phyloP scores from a whole-genome alignment of 179 eudicot genomes.

The Sideroxylon spinosum region DNA sequence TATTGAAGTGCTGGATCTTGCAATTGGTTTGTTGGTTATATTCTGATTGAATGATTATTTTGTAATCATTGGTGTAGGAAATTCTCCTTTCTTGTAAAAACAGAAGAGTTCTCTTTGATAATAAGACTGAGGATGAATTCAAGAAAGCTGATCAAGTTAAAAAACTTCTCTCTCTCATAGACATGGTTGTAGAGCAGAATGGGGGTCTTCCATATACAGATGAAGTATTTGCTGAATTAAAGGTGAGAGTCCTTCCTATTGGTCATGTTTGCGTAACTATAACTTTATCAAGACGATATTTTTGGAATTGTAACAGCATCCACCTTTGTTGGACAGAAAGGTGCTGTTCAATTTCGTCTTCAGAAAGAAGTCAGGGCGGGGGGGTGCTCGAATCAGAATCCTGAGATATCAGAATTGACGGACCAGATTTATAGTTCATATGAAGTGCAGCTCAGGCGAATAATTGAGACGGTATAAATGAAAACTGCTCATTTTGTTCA shows the following conservation, averaged over 20 bases:
- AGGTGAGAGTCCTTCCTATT: conserved; percentile 29
- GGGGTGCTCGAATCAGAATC: conserved; percentile 30
- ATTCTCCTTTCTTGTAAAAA: conserved; percentile 47
- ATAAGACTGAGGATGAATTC: conserved; percentile 45
- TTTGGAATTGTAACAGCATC: background rate
- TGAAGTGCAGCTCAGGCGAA: conserved; percentile 64
- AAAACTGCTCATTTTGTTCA: conserved; percentile 23
- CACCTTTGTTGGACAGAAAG: conserved; percentile 38
- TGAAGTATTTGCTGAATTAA: conserved; percentile 50
- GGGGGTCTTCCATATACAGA: conserved; percentile 67
- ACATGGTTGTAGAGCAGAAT: conserved; percentile 49
- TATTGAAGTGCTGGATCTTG: no score
- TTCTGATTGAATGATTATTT: no score
- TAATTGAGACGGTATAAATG: conserved; percentile 61
- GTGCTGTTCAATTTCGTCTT: conserved; percentile 48
- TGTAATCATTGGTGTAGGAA: conserved; percentile 33
- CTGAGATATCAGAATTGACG: conserved; percentile 45
- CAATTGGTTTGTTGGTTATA: background rate
- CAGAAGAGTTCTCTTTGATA: conserved; percentile 68
- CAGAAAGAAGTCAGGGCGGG: conserved; percentile 47
- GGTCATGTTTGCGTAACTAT: no score
- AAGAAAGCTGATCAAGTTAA: conserved; percentile 44
- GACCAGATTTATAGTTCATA: conserved; percentile 54
- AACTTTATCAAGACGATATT: background rate
- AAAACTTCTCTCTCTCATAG: conserved; percentile 54